phyloP scores from a whole-genome alignment of 2,329 filamentous ascomycete species.

The Alternaria burnsii region DNA sequence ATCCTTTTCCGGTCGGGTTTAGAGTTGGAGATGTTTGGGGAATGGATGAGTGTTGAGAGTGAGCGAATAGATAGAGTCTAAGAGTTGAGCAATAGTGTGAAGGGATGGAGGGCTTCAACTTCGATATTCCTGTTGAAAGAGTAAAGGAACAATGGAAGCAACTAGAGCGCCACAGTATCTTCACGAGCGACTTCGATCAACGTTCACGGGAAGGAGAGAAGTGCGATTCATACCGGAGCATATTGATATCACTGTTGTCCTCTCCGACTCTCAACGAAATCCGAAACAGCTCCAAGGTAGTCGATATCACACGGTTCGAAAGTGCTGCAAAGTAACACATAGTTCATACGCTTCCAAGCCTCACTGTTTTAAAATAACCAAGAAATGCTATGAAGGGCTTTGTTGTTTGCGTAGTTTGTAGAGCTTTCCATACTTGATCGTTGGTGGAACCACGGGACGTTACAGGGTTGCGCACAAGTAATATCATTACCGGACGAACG shows the following conservation, averaged over 20 bases:
- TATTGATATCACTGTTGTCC: neutral
- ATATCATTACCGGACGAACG: neutral
- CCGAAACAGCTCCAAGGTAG: neutral
- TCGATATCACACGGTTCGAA: neutral
- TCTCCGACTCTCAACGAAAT: neutral
- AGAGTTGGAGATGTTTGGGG: constrained; percentile 46
- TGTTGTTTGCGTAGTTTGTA: neutral
- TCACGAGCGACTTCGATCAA: neutral
- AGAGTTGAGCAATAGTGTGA: neutral
- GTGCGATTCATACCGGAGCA: neutral
- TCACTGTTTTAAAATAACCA: neutral
- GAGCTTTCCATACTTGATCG: neutral
- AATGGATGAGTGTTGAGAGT: neutral
- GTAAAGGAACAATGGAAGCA: neutral
- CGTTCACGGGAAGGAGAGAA: neutral
- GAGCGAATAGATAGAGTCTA: neutral
- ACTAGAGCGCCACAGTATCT: neutral
- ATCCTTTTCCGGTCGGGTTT: constrained; percentile 56
- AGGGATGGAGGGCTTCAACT: neutral
- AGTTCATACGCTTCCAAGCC: neutral
- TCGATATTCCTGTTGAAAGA: neutral
- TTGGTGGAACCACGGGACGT: neutral
- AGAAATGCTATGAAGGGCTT: neutral
- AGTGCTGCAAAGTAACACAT: neutral
- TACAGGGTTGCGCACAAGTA: neutral